Evolutionary conservation across 805 yeast genomes (phyloP).

Genomic region (Lachancea meyersii): DNA sequence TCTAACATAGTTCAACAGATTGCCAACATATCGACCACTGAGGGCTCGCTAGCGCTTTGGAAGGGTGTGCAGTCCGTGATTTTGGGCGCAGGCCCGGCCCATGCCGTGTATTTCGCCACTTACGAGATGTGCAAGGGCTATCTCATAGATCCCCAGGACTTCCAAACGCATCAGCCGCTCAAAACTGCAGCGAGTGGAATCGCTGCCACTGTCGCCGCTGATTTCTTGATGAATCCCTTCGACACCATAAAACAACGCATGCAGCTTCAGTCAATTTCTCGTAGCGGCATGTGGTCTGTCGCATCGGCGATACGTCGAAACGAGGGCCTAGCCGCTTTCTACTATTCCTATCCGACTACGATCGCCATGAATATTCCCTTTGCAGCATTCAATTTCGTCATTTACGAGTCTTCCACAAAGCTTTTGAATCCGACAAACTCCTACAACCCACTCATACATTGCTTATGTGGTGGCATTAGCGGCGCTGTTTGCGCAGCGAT

Average conservation of each 20-base stretch:
- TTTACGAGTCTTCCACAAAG: constrained; percentile 79
- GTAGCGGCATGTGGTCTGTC: constrained; percentile 21
- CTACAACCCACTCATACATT: constrained; percentile 87
- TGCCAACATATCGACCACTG: constrained; percentile 70
- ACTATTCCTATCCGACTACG: constrained; percentile 90
- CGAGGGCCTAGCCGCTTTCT: constrained; percentile 78
- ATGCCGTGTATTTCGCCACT: constrained; percentile 92
- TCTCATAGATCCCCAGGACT: constrained; percentile 32
- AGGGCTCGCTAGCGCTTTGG: constrained; percentile 87
- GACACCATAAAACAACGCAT: constrained; percentile 93
- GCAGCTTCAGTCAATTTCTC: constrained; percentile 47
- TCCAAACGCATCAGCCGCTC: constrained; percentile 54
- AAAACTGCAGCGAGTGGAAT: constrained; percentile 86
- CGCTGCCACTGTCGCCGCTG: constrained; percentile 86
- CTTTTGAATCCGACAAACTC: constrained; percentile 67
- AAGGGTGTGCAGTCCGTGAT: constrained; percentile 89
- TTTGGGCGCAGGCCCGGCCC: constrained; percentile 99
- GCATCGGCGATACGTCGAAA: constrained; percentile 42
- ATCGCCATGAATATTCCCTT: constrained; percentile 87
- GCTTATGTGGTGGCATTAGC: constrained; percentile 87
- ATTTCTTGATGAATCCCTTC: constrained; percentile 95
- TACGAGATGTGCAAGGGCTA: constrained; percentile 62
- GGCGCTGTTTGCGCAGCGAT: constrained; percentile 94
- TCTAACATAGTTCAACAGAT: constrained; percentile 54
- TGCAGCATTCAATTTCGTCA: constrained; percentile 89